phyloP scores from a whole-genome alignment of 2,329 filamentous ascomycete genomes.

The Penicillium palitans region DNA sequence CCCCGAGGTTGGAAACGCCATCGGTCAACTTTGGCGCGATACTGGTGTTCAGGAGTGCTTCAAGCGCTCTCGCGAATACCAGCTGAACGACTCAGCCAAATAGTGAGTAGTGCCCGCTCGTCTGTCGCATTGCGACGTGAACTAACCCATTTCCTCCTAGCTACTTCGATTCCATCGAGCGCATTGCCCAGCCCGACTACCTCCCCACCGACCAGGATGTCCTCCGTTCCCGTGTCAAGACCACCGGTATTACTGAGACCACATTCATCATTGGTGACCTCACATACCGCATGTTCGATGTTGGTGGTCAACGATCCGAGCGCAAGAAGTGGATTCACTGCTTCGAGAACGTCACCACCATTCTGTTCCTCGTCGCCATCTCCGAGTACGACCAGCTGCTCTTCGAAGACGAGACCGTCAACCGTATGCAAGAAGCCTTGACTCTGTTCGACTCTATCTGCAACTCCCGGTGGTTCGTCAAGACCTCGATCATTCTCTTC shows the following conservation, averaged over 20 bases:
- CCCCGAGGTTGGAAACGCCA: conserved; percentile 90
- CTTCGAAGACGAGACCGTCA: conserved; percentile 93
- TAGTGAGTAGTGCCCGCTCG: conserved; percentile 65
- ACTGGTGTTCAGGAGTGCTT: conserved; percentile 92
- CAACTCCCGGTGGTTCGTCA: conserved; percentile 72
- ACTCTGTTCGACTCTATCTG: conserved; percentile 72
- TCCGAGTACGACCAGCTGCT: conserved; percentile 95
- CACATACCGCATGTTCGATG: conserved; percentile 96
- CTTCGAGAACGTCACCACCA: conserved; percentile 96
- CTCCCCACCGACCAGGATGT: conserved; percentile 95
- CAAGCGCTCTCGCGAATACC: conserved; percentile 92
- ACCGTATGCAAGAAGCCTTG: conserved; percentile 72
- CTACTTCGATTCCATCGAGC: conserved; percentile 94
- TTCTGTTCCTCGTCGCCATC: conserved; percentile 94
- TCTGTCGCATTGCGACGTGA: not conserved
- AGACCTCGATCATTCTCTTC: conserved; percentile 72
- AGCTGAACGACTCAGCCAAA: conserved; percentile 93
- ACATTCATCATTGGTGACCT: conserved; percentile 93
- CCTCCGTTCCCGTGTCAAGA: conserved; percentile 93
- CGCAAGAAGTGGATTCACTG: conserved; percentile 99
- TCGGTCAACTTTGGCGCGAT: conserved; percentile 90
- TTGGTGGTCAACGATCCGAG: conserved; percentile 92
- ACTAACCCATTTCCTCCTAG: conserved; percentile 52
- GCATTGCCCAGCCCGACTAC: conserved; percentile 87
- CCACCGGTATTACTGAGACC: conserved; percentile 94